Percentiles rank a stretch among this genome's conserved stretches.
phyloP scores from a whole-genome alignment of 2,329 filamentous ascomycete genomes.

The Elsinoe perseae region DNA sequence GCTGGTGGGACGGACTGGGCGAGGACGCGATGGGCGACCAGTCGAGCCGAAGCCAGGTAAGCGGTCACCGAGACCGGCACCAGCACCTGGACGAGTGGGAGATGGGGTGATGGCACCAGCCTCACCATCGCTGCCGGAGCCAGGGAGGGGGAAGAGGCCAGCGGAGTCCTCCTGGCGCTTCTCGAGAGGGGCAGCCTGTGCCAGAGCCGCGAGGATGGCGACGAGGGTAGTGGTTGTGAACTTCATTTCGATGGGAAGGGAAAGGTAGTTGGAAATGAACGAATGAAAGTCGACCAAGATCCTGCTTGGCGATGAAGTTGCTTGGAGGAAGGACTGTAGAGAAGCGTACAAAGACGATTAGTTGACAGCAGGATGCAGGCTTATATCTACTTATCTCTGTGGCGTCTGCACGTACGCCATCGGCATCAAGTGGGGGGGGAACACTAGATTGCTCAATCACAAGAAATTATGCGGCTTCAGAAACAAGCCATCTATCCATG shows the following conservation, averaged over 20 bases:
- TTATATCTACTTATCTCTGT: slow-evolving; percentile 12
- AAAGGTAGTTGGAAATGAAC: neutral
- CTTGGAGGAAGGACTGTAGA: slow-evolving; percentile 3
- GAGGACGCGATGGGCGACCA: neutral
- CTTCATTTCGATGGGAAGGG: neutral
- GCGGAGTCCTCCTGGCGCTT: slow-evolving; percentile 7
- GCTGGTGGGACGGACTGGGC: neutral
- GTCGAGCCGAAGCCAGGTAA: neutral
- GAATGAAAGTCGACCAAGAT: slow-evolving; percentile 11
- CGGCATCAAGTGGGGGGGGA: slow-evolving; percentile 2
- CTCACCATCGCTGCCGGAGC: neutral
- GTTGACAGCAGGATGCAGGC: neutral
- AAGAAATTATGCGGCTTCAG: neutral
- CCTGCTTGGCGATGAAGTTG: slow-evolving; percentile 6
- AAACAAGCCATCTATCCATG: slow-evolving; percentile 12
- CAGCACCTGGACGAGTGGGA: neutral
- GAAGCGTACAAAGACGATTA: neutral
- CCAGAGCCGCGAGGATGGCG: slow-evolving; percentile 9
- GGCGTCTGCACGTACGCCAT: slow-evolving; percentile 4
- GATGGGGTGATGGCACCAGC: neutral
- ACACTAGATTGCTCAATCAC: neutral
- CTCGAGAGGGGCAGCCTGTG: slow-evolving; percentile 4
- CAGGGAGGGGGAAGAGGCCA: neutral
- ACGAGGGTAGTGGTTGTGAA: slow-evolving; percentile 9
- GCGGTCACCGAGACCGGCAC: neutral